Conservation (phyloP, 352 stramenopile species). For the Phytophthora palmivora region DNA sequence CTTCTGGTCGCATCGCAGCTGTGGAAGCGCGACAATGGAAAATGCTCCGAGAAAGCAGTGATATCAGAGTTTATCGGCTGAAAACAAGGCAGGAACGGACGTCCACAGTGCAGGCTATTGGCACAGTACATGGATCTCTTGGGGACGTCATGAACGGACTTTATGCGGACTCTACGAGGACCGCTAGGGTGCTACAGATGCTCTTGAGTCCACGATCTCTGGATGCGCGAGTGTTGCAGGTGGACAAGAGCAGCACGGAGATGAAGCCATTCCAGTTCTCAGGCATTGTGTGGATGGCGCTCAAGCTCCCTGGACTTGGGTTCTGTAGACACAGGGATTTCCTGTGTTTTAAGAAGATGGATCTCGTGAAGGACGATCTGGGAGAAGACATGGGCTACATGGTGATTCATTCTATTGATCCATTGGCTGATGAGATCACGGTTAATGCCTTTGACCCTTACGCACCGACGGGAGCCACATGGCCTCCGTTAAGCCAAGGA, state of each 20-base stretch:
- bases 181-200: constrained; percentile 64
- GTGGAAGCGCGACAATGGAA: constrained; percentile 60
- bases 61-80: constrained; percentile 68
- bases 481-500: constrained; percentile 23
- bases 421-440: constrained; percentile 36
- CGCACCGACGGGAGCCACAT: constrained; percentile 31
- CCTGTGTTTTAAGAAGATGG: constrained; percentile 85
- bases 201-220: constrained; percentile 65
- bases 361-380: constrained; percentile 56
- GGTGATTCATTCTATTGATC: constrained; percentile 76
- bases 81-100: constrained; percentile 50
- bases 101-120: constrained; percentile 62
- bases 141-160: constrained; percentile 80
- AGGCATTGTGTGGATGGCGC: constrained; percentile 73
- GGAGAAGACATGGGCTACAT: constrained; percentile 76
- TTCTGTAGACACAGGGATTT: constrained; percentile 77
- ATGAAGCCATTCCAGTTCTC: constrained; percentile 74
- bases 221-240: constrained; percentile 68
- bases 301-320: constrained; percentile 59
- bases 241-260: constrained; percentile 68
- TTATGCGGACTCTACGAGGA: constrained; percentile 78
- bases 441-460: constrained; percentile 24
- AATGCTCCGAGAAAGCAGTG: constrained; percentile 62
- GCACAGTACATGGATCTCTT: constrained; percentile 67
- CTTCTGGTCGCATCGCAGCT: constrained; percentile 3